phyloP scores from a whole-genome alignment of 106 monocot species.

The Dioscorea zingiberensis region DNA sequence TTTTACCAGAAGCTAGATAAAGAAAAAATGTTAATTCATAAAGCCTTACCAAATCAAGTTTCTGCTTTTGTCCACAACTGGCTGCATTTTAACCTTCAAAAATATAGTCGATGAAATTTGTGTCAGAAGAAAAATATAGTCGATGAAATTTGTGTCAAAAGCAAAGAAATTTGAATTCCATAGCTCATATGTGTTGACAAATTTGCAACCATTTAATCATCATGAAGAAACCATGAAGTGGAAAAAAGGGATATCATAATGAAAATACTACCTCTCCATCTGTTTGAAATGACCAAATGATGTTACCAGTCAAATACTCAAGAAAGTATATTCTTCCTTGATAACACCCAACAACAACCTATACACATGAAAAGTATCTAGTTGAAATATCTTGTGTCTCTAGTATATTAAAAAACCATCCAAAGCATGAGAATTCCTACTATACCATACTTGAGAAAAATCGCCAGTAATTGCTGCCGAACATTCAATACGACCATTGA shows the following conservation, averaged over 20 bases:
- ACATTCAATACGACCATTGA: conserved; percentile 91
- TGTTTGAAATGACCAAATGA: conserved; percentile 75
- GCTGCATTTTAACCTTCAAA: conserved; percentile 93
- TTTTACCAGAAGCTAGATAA: too few relatives aligned
- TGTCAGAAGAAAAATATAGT: neutral
- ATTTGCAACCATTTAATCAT: too few relatives aligned
- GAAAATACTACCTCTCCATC: conserved; percentile 69
- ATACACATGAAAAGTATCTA: conserved; percentile 1
- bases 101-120: neutral
- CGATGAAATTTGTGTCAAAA: conserved; percentile 7
- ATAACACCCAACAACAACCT: conserved; percentile 96
- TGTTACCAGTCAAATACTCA: conserved; percentile 45
- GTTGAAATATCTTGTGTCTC: neutral
- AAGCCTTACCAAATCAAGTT: conserved; percentile 65
- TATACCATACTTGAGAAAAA: conserved; percentile 54
- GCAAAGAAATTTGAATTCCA: too few relatives aligned
- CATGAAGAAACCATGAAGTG: too few relatives aligned
- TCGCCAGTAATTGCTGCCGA: conserved; percentile 83
- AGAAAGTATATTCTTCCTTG: conserved; percentile 94
- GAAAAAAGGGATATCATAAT: too few relatives aligned
- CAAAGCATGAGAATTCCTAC: too few relatives aligned
- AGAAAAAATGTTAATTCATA: neutral
- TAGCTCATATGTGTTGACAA: too few relatives aligned
- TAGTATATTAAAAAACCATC: neutral
- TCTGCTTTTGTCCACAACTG: conserved; percentile 45